These are phyloP conservation scores for Ramaria rubella DNA, from an alignment of 768 basidiomycete genomes.

Conservation along the genomic window DNA sequence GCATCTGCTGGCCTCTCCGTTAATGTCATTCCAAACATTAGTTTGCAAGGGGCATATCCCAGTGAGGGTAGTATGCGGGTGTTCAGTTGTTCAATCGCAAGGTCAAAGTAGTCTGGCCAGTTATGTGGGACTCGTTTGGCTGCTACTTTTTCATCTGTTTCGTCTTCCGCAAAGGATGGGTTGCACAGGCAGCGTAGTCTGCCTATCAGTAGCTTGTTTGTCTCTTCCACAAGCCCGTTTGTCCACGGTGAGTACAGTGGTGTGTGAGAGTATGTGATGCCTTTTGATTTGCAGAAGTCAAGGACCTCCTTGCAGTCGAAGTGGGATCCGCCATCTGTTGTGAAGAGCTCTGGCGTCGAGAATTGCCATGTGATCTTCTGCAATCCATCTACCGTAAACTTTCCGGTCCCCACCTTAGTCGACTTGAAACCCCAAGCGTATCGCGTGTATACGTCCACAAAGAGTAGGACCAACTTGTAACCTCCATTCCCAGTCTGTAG, in stretches of 20 bases:
- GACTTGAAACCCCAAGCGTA: conserved; percentile 22
- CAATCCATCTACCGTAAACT: not conserved
- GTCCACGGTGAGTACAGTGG: conserved; percentile 10
- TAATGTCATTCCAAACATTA: not conserved
- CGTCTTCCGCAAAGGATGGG: not conserved
- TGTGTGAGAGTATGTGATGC: not conserved
- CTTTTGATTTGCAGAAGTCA: not conserved
- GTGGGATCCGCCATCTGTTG: conserved; percentile 9
- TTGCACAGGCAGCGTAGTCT: not conserved
- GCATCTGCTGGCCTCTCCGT: not conserved
- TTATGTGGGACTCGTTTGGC: not conserved
- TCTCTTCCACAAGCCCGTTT: conserved; percentile 11
- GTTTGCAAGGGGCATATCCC: conserved; percentile 2
- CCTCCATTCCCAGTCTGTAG: conserved; percentile 30
- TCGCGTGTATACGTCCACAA: conserved; percentile 22
- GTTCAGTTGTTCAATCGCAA: too few relatives aligned
- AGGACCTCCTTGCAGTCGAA: not conserved
- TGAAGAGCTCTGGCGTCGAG: not conserved
- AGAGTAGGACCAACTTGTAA: conserved; percentile 23
- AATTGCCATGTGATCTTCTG: not conserved
- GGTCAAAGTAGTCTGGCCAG: too few relatives aligned
- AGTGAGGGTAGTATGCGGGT: not conserved
- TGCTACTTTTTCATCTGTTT: not conserved
- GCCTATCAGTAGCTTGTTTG: conserved; percentile 4
- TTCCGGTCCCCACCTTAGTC: not conserved